Evolutionary conservation across 495 filamentous ascomycete genomes (phyloP).

Genomic region (Penicillium subrubescens): DNA sequence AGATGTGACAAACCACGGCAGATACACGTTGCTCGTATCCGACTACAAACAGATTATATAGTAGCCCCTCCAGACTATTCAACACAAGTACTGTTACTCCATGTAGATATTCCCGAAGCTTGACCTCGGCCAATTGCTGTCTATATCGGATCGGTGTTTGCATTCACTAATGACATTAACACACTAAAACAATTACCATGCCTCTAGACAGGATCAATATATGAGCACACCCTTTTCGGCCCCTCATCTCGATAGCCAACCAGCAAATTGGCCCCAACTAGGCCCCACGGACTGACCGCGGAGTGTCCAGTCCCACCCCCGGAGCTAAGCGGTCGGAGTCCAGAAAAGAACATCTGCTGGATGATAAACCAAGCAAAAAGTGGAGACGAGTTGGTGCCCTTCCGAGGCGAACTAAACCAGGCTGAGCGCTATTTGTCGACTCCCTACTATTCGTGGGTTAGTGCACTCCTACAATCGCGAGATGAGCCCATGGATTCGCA

Average conservation of each 20-base stretch:
- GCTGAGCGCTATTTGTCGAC: not conserved
- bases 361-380: not conserved
- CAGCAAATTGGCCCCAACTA: no score
- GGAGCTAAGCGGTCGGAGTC: constrained; percentile 8
- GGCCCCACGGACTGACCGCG: not conserved
- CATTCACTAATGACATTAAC: not conserved
- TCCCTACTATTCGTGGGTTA: constrained; percentile 1
- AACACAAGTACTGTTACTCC: not conserved
- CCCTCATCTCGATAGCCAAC: constrained; percentile 1
- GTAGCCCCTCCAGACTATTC: not conserved
- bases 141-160: not conserved
- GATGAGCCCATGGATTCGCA: not conserved
- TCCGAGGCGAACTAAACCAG: not conserved
- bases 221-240: not conserved
- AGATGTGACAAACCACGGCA: not conserved
- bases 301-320: not conserved
- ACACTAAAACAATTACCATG: not conserved
- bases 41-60: not conserved
- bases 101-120: not conserved
- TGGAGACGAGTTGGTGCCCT: not conserved
- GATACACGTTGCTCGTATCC: not conserved
- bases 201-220: not conserved
- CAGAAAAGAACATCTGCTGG: not conserved
- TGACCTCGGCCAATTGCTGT: not conserved
- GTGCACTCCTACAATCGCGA: not conserved